These are phyloP conservation scores for Brettanomyces naardenensis DNA, from an alignment of 805 yeast genomes.

Conservation along the genomic window DNA sequence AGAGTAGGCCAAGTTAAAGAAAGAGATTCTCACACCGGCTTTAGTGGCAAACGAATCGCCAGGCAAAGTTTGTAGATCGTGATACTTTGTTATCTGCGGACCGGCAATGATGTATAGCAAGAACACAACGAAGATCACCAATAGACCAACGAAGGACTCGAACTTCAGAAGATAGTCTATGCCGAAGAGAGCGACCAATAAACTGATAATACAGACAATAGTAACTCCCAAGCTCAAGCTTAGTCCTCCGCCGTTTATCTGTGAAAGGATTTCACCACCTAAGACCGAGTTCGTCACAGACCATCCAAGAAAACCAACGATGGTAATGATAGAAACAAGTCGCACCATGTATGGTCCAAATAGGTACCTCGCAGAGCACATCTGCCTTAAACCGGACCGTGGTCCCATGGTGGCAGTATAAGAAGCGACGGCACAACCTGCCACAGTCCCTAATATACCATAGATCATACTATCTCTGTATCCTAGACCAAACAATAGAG, in stretches of 20 bases:
- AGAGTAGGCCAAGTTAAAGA: conserved; percentile 66
- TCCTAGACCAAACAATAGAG: conserved; percentile 61
- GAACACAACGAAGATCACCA: conserved; percentile 59
- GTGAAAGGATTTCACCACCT: conserved; percentile 75
- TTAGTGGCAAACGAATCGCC: conserved; percentile 27
- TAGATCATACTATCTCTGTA: conserved; percentile 54
- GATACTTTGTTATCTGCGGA: conserved; percentile 30
- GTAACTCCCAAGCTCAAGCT: conserved; percentile 71
- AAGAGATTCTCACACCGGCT: conserved; percentile 64
- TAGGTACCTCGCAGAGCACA: conserved; percentile 72
- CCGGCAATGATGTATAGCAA: conserved; percentile 59
- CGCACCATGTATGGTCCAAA: conserved; percentile 86
- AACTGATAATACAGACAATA: conserved; percentile 56
- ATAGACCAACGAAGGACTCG: conserved; percentile 61
- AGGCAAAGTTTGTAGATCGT: conserved; percentile 24
- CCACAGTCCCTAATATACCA: conserved; percentile 53
- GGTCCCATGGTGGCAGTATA: conserved; percentile 88
- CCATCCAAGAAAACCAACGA: conserved; percentile 85
- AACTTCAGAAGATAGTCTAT: conserved; percentile 61
- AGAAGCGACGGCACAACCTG: conserved; percentile 75
- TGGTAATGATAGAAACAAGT: conserved; percentile 61
- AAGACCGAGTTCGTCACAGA: conserved; percentile 83
- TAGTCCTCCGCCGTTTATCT: conserved; percentile 55
- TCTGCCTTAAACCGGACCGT: conserved; percentile 80
- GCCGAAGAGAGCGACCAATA: conserved; percentile 70